Percentiles rank a stretch among this genome's conserved stretches.
Conservation (phyloP, 176 grass and related monocot genomes). For the sorghum (Sorghum bicolor) region Sorghum_bicolor_NCBIv3 NC_012871.2:70399501-70400000, state of each 20-base stretch:
- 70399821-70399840: constrained; percentile 42
- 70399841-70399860: constrained; percentile 8
- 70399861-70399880: constrained; percentile 88
- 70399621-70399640: constrained; percentile 85
- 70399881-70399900: constrained; percentile 90
- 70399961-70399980: constrained; percentile 2
- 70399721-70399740: constrained; percentile 56
- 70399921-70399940: constrained; percentile 82
- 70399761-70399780: constrained; percentile 57
- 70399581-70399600: not conserved
- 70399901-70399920: constrained; percentile 78
- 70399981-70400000: constrained; percentile 41
- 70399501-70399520: not conserved
- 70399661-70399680: constrained; percentile 62
- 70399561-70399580: constrained; percentile 30
- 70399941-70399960: constrained; percentile 61
- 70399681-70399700: constrained; percentile 43
- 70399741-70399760: not conserved
- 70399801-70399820: constrained; percentile 58
- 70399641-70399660: constrained; percentile 62
- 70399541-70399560: constrained; percentile 23
- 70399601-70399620: constrained; percentile 52
- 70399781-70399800: constrained; percentile 14
- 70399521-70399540: constrained; percentile 21
- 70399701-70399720: constrained; percentile 64